Percentiles rank a stretch among this genome's conserved stretches.
Conservation (phyloP, 2,329 filamentous ascomycete genomes). For the Thermothelomyces thermophilus region DNA sequence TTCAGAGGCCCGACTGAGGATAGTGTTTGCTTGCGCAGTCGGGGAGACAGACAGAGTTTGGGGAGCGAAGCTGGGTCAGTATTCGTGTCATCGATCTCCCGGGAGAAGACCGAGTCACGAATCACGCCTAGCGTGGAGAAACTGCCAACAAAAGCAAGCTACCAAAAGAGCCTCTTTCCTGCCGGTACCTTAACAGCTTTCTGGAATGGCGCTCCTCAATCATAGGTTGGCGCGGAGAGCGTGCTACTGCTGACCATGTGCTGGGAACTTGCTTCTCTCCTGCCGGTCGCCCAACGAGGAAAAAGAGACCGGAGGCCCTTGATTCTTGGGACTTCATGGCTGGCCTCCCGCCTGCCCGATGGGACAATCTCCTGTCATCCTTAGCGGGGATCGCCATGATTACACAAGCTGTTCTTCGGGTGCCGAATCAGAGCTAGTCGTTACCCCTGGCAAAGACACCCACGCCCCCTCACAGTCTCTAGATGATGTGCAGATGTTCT, state of each 20-base stretch:
- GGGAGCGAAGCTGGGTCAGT: not conserved
- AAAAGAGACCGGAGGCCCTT: constrained; percentile 2
- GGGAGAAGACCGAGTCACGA: not conserved
- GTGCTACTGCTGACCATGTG: not conserved
- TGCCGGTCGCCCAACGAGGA: not conserved
- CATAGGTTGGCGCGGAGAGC: not conserved
- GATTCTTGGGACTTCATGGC: not conserved
- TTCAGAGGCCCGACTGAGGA: not conserved
- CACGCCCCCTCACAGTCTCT: constrained; percentile 7
- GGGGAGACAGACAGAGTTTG: no score
- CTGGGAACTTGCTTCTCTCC: not conserved
- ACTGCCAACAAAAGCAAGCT: constrained; percentile 7
- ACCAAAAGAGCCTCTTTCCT: constrained; percentile 9
- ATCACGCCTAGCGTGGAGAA: not conserved
- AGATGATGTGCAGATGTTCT: constrained; percentile 21
- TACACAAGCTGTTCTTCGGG: constrained; percentile 7
- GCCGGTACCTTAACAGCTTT: constrained; percentile 9
- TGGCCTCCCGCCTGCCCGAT: not conserved
- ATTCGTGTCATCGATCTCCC: not conserved
- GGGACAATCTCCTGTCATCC: constrained; percentile 5
- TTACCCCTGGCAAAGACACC: not conserved
- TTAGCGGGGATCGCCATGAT: constrained; percentile 15
- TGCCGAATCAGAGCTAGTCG: constrained; percentile 7
- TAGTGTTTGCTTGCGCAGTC: not conserved
- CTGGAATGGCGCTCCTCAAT: not conserved